Conservation (phyloP, 345 rosid species). For the Zanthoxylum bungeanum region DNA sequence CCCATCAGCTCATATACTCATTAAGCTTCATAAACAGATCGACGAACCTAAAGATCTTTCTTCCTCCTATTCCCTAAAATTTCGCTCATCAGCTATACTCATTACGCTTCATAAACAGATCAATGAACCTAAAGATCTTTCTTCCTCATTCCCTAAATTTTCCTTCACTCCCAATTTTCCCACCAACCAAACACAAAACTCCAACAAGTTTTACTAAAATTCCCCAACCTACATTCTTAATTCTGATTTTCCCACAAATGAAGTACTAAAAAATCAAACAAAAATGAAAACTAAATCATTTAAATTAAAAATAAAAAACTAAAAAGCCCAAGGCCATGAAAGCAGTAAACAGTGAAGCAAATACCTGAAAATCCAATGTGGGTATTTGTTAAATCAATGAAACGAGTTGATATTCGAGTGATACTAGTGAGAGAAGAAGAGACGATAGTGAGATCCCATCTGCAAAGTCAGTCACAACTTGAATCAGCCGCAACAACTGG, state of each 20-base stretch:
- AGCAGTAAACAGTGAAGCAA: not conserved
- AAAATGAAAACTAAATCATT: not conserved
- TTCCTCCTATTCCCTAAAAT: too few species aligned
- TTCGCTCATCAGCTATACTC: too few species aligned
- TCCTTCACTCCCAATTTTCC: not conserved
- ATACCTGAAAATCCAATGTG: conserved; percentile 12
- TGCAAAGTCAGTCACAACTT: conserved; percentile 20
- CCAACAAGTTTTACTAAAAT: not conserved
- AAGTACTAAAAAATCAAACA: not conserved
- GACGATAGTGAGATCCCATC: conserved; percentile 18
- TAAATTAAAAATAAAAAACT: not conserved
- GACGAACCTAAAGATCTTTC: too few species aligned
- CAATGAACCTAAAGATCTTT: not conserved
- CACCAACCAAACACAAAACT: conserved; percentile 9
- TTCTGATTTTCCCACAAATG: not conserved
- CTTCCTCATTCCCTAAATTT: too few species aligned
- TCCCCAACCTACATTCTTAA: conserved; percentile 1
- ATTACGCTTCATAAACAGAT: too few species aligned
- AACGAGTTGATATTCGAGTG: not conserved
- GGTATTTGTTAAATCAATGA: conserved; percentile 7
- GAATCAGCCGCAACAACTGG: conserved; percentile 50
- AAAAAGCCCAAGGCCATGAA: not conserved
- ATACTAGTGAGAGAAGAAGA: not conserved
- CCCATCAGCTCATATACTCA: too few species aligned
- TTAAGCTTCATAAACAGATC: too few species aligned